Evolutionary conservation across 306 rosid species (phyloP).

Genomic region (Fragaria ananassa): DNA sequence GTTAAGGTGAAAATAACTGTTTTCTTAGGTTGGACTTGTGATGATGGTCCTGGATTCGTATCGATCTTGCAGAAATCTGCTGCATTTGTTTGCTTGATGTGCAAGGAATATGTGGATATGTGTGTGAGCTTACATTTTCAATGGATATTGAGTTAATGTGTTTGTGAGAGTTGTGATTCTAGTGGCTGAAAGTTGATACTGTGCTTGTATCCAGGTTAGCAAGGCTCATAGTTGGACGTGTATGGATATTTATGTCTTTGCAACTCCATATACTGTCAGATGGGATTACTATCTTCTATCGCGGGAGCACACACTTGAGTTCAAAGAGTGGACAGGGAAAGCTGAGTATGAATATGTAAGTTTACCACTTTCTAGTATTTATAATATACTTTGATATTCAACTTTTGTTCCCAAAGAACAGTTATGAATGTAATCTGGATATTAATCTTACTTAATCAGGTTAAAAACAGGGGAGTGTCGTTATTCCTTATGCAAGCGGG

Average conservation of each 20-base stretch:
- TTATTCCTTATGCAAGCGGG: conserved; percentile 95
- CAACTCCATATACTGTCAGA: conserved; percentile 87
- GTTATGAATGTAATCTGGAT: conserved; percentile 17
- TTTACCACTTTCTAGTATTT: conserved; percentile 27
- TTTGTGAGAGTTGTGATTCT: too few species aligned
- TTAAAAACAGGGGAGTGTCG: conserved; percentile 70
- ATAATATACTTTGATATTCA: neutral
- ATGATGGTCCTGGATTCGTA: neutral
- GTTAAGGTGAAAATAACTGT: neutral
- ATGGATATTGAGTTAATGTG: neutral
- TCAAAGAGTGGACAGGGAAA: conserved; percentile 76
- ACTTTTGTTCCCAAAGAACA: conserved; percentile 8
- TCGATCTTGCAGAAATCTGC: neutral
- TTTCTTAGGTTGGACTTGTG: neutral
- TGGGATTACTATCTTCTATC: conserved; percentile 92
- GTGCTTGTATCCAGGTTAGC: conserved; percentile 53
- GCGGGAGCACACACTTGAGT: conserved; percentile 90
- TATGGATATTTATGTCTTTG: conserved; percentile 84
- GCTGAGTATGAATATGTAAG: conserved; percentile 91
- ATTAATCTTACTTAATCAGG: conserved; percentile 50
- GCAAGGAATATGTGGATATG: neutral
- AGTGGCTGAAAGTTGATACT: neutral
- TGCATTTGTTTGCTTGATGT: neutral
- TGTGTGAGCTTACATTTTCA: neutral
- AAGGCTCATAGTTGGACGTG: conserved; percentile 94